Conservation (phyloP, 2,329 filamentous ascomycete species). For the Colletotrichum zoysiae region DNA sequence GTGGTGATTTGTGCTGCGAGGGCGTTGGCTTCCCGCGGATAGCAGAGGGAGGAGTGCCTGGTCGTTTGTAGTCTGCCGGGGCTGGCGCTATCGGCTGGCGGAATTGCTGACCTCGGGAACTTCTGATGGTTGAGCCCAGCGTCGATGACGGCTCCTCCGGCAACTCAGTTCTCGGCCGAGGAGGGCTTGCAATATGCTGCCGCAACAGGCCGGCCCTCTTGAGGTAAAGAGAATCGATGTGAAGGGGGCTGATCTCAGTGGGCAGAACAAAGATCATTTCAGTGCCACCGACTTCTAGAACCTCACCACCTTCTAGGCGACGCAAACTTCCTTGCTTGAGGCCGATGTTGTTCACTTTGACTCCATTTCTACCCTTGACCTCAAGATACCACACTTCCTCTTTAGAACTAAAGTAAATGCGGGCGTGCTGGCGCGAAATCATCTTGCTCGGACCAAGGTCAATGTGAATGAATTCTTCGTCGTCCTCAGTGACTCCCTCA, state of each 20-base stretch:
- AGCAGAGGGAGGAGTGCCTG: conserved; percentile 69
- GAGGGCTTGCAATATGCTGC: conserved; percentile 34
- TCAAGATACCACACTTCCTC: conserved; percentile 83
- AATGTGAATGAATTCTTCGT: conserved; percentile 77
- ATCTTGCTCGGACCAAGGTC: conserved; percentile 89
- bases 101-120: conserved; percentile 45
- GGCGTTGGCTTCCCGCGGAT: conserved; percentile 50
- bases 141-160: conserved; percentile 40
- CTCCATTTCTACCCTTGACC: conserved; percentile 92
- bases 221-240: conserved; percentile 77
- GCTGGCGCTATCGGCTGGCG: conserved; percentile 67
- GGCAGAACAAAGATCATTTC: conserved; percentile 99
- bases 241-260: conserved; percentile 73
- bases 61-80: conserved; percentile 70
- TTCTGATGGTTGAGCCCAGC: conserved; percentile 26
- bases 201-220: conserved; percentile 71
- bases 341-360: conserved; percentile 82
- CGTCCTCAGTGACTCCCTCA: conserved; percentile 60
- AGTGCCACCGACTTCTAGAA: conserved; percentile 90
- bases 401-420: conserved; percentile 78
- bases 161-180: conserved; percentile 38
- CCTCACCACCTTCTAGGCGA: conserved; percentile 84
- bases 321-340: conserved; percentile 76
- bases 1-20: conserved; percentile 55
- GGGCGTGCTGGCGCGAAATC: conserved; percentile 81